phyloP scores from a whole-genome alignment of 257 asterid genomes.

The Solanum sejunctum region DNA sequence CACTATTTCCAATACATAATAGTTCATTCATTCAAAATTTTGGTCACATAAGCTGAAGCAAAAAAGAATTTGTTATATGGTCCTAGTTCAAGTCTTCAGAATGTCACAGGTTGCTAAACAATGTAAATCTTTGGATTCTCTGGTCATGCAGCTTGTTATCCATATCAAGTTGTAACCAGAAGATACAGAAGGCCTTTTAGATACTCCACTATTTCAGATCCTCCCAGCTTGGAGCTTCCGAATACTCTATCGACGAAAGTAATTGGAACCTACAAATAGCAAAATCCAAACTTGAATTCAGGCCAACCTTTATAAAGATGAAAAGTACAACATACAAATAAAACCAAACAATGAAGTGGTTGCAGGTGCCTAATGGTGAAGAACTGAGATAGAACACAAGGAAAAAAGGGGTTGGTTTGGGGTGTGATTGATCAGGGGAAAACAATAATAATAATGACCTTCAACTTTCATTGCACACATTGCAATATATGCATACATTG shows the following conservation, averaged over 20 bases:
- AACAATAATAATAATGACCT: background rate
- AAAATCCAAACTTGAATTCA: background rate
- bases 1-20: background rate
- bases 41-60: background rate
- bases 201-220: slow-evolving; percentile 92
- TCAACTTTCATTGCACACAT: background rate
- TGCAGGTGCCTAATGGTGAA: background rate
- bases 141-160: background rate
- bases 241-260: slow-evolving; percentile 90
- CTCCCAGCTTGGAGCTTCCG: slow-evolving; percentile 93
- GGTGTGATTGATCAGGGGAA: background rate
- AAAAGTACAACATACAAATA: background rate
- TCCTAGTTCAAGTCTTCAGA: background rate
- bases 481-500: slow-evolving; percentile 3
- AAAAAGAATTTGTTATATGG: background rate
- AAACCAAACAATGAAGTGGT: background rate
- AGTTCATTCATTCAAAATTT: background rate
- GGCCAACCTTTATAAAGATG: background rate
- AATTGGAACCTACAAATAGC: slow-evolving; percentile 60
- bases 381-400: background rate
- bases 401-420: background rate
- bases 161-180: slow-evolving; percentile 58
- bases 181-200: slow-evolving; percentile 84
- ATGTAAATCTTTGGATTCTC: background rate
- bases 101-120: background rate